Percentiles rank a stretch among this genome's conserved stretches.
phyloP scores from a whole-genome alignment of 2,329 filamentous ascomycete genomes.

The Cercospora nicotianae region DNA sequence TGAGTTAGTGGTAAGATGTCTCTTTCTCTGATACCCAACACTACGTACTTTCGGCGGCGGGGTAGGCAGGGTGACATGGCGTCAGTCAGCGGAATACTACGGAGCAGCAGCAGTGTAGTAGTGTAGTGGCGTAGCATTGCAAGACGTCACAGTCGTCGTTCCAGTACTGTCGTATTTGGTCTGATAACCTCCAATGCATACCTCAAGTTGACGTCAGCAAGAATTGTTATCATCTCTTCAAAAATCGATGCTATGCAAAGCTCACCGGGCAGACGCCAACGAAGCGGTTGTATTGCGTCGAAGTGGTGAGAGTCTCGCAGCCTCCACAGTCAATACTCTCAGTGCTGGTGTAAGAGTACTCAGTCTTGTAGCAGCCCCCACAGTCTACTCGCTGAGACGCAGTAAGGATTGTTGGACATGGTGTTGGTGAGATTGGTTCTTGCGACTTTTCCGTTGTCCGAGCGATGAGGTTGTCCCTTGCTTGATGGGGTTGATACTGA shows the following conservation, averaged over 20 bases:
- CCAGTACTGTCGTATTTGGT: slow-evolving; percentile 16
- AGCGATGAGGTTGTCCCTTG: background rate
- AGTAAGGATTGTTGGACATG: slow-evolving; percentile 21
- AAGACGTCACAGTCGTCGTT: slow-evolving; percentile 23
- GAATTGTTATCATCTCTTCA: background rate
- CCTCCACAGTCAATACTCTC: slow-evolving; percentile 21
- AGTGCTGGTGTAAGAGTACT: slow-evolving; percentile 16
- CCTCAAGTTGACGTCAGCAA: slow-evolving; percentile 10
- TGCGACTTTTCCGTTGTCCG: background rate
- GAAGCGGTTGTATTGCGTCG: slow-evolving; percentile 9
- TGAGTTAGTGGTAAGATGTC: background rate
- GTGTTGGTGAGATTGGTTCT: background rate
- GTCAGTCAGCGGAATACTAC: background rate
- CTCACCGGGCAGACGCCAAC: slow-evolving; percentile 21
- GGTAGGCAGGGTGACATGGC: background rate
- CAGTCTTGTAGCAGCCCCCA: slow-evolving; percentile 18
- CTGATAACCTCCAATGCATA: slow-evolving; percentile 11
- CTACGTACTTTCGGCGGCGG: background rate
- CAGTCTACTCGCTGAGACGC: slow-evolving; percentile 11
- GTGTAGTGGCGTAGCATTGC: slow-evolving; percentile 3
- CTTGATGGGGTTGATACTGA: background rate
- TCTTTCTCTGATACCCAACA: background rate
- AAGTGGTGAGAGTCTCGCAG: slow-evolving; percentile 19
- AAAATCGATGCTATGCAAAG: background rate
- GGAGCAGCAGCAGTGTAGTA: background rate